phyloP scores from a whole-genome alignment of 2,329 filamentous ascomycete species.

The Pseudogymnoascus sp. region DNA sequence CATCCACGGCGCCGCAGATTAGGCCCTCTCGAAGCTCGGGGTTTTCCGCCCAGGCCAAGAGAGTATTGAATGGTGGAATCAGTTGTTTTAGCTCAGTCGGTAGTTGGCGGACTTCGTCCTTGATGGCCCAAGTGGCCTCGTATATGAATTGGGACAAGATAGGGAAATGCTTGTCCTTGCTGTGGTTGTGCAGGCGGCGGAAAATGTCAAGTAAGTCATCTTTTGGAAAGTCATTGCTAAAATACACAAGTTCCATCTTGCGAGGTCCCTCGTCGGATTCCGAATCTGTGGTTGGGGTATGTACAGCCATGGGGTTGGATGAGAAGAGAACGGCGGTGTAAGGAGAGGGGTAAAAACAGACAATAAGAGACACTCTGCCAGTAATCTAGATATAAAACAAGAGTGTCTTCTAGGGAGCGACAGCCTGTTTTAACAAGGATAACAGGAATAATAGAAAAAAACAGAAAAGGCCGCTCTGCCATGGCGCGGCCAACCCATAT shows the following conservation, averaged over 20 bases:
- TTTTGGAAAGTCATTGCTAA: neutral
- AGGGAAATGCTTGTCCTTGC: neutral
- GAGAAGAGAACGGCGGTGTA: neutral
- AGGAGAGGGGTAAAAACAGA: neutral
- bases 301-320: neutral
- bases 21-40: neutral
- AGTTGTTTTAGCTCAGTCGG: neutral
- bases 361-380: neutral
- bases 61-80: neutral
- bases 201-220: neutral
- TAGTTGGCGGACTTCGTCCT: constrained; percentile 4
- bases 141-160: neutral
- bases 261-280: neutral
- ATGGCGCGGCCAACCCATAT: neutral
- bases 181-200: neutral
- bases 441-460: neutral
- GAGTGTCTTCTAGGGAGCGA: neutral
- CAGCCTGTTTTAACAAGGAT: neutral
- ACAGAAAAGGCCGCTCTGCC: neutral
- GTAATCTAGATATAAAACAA: neutral
- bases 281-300: neutral
- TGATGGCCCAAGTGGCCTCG: neutral
- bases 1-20: neutral
- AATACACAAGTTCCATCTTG: neutral
- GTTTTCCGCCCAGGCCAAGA: neutral